phyloP scores from a whole-genome alignment of 169 alveolate species.

The Plasmodium fragile region DNA sequence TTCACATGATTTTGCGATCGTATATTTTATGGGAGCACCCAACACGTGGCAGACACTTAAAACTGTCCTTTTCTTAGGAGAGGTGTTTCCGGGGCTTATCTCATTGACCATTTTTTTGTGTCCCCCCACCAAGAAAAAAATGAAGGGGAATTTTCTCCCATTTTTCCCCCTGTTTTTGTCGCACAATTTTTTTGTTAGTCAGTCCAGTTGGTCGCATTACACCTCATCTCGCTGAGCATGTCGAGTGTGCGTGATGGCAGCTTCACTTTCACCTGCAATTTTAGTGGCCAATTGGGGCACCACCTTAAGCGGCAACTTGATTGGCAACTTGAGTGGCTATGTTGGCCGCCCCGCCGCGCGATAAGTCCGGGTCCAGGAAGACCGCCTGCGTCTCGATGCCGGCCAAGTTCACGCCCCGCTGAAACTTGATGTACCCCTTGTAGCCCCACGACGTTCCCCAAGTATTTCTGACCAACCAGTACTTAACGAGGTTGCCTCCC shows the following conservation, averaged over 20 bases:
- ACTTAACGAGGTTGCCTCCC: conserved; percentile 78
- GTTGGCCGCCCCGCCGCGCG: conserved; percentile 80
- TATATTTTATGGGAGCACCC: background rate
- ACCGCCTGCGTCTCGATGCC: conserved; percentile 93
- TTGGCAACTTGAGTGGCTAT: background rate
- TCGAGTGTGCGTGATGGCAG: background rate
- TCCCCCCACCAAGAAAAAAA: background rate
- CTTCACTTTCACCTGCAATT: background rate
- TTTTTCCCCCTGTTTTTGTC: background rate
- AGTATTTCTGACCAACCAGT: conserved; percentile 89
- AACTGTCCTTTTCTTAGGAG: background rate
- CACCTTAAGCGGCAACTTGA: no score
- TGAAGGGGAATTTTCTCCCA: background rate
- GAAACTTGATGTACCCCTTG: conserved; percentile 85
- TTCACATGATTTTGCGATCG: background rate
- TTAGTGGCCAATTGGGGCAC: no score
- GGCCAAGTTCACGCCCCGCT: conserved; percentile 86
- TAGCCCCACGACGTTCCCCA: conserved; percentile 91
- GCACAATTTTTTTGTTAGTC: background rate
- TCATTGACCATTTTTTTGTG: background rate
- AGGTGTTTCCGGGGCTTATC: background rate
- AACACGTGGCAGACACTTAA: background rate
- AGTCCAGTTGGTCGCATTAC: background rate
- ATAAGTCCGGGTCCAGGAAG: conserved; percentile 89
- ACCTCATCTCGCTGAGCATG: background rate